Evolutionary conservation across 1,284 basidiomycete species (phyloP).

Genomic region (Stereum hirsutum): DNA sequence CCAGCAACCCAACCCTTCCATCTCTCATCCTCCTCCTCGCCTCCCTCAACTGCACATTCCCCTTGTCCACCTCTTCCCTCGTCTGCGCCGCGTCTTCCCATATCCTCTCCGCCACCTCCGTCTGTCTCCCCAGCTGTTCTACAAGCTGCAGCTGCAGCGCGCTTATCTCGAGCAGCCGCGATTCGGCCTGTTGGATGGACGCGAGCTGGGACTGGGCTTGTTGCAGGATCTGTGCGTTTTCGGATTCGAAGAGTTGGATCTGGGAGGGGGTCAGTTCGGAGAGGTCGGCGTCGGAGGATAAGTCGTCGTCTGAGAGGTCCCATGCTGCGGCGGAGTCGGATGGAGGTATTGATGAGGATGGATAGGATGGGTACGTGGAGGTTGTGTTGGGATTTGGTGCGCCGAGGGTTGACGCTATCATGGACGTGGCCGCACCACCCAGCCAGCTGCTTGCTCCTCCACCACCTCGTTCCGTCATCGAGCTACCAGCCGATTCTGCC

Average conservation of each 20-base stretch:
- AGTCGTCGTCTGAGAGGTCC: conserved; percentile 30
- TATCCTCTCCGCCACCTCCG: conserved; percentile 83
- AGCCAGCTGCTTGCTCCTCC: conserved; percentile 41
- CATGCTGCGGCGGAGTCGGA: conserved; percentile 27
- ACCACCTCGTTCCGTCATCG: conserved; percentile 7
- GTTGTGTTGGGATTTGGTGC: conserved; percentile 20
- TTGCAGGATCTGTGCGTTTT: conserved; percentile 79
- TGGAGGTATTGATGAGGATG: conserved; percentile 9
- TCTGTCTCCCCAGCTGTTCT: conserved; percentile 77
- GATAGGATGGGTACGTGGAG: neutral
- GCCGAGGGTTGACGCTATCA: conserved; percentile 59
- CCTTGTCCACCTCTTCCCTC: conserved; percentile 76
- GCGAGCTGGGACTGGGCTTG: conserved; percentile 77
- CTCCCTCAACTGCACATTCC: conserved; percentile 79
- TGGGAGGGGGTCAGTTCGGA: conserved; percentile 74
- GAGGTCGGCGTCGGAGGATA: conserved; percentile 58
- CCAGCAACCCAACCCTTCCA: conserved; percentile 72
- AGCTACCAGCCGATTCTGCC: too few species aligned
- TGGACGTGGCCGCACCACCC: conserved; percentile 48
- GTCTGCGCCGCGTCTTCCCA: conserved; percentile 85
- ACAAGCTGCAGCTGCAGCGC: conserved; percentile 85
- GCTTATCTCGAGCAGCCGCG: conserved; percentile 83
- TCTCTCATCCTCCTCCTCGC: conserved; percentile 77
- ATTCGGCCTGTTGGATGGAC: conserved; percentile 83
- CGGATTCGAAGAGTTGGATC: conserved; percentile 84